These are phyloP conservation scores for Luvunga scandens DNA, from an alignment of 345 rosid genomes.

Conservation along the genomic window DNA sequence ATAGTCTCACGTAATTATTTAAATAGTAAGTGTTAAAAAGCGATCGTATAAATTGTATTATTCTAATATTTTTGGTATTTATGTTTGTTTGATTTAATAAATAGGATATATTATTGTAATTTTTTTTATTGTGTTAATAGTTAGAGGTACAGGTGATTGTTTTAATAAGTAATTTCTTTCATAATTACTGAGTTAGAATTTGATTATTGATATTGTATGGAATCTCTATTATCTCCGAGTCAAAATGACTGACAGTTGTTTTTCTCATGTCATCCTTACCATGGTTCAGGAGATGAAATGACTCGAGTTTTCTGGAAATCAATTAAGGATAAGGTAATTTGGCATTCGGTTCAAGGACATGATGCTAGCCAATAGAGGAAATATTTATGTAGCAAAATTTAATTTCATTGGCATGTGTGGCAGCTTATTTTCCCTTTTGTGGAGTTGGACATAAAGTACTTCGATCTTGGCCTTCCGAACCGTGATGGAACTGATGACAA, in stretches of 20 bases:
- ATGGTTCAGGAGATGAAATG: constrained; percentile 91
- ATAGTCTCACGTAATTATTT: not conserved
- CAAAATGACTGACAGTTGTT: not conserved
- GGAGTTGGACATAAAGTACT: constrained; percentile 73
- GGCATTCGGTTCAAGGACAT: not conserved
- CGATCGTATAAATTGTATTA: too few species aligned
- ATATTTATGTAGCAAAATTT: not conserved
- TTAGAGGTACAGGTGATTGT: too few species aligned
- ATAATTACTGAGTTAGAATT: not conserved
- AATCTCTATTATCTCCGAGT: not conserved
- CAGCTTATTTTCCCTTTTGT: constrained; percentile 90
- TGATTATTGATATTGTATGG: not conserved
- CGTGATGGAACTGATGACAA: constrained; percentile 69
- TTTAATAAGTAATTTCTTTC: not conserved
- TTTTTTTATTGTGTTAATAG: too few species aligned
- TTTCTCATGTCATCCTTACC: not conserved
- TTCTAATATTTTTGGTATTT: too few species aligned
- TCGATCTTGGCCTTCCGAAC: constrained; percentile 60
- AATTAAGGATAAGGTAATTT: constrained; percentile 92
- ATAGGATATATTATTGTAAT: too few species aligned
- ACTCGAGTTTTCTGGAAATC: constrained; percentile 87
- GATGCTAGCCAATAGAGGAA: not conserved
- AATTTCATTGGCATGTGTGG: constrained; percentile 10
- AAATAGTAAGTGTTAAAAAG: too few species aligned
- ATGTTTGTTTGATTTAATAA: too few species aligned